Evolutionary conservation across 2,329 filamentous ascomycete genomes (phyloP).

Genomic region (Trichophyton simii): DNA sequence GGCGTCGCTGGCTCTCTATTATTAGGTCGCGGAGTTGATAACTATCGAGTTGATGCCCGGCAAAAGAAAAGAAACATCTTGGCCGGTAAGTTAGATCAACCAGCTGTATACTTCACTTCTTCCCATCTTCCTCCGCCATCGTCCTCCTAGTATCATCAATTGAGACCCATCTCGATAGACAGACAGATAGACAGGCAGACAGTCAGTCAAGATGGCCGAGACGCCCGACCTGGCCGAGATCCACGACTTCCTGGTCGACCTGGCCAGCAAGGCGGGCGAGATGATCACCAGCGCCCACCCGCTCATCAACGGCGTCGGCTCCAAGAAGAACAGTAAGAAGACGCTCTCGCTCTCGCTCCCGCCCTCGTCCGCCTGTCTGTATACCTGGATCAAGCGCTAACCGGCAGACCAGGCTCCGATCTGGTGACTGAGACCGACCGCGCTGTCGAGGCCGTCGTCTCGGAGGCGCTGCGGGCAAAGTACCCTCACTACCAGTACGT

Average conservation of each 20-base stretch:
- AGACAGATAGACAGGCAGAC: background rate
- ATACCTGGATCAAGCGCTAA: background rate
- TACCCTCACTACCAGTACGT: constrained; percentile 42
- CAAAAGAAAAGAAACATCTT: no score
- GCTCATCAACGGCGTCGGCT: constrained; percentile 24
- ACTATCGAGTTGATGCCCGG: no score
- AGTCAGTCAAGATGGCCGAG: background rate
- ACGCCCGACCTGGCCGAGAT: constrained; percentile 27
- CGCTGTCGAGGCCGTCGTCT: constrained; percentile 48
- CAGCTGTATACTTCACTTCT: no score
- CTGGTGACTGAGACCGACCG: constrained; percentile 53
- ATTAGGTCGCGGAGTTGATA: no score
- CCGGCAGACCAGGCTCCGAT: constrained; percentile 38
- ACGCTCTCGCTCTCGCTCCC: constrained; percentile 5
- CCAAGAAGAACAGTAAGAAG: constrained; percentile 36
- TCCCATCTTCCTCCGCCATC: no score
- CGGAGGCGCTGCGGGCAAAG: constrained; percentile 35
- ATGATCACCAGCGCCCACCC: constrained; percentile 34
- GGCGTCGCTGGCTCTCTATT: background rate
- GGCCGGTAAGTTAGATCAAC: no score
- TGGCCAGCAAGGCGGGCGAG: constrained; percentile 31
- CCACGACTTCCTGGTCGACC: constrained; percentile 29
- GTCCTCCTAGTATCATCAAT: no score
- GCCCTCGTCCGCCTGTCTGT: background rate
- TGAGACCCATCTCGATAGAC: background rate